phyloP scores from a whole-genome alignment of 2,329 filamentous ascomycete genomes.

The Microcyclospora pomicola region DNA sequence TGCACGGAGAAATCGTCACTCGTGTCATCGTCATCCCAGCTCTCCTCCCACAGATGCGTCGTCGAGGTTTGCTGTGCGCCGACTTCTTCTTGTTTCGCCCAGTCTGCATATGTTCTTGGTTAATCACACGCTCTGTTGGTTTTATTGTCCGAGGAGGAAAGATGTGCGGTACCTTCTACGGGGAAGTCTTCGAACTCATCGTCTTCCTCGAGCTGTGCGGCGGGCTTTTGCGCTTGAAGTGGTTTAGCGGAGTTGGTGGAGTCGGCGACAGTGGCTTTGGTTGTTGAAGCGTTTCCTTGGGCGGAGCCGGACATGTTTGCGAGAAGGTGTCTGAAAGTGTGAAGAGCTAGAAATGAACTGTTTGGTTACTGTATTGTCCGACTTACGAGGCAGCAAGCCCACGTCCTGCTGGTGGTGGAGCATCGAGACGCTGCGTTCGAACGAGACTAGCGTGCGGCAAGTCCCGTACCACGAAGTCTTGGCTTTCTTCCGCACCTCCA shows the following conservation, averaged over 20 bases:
- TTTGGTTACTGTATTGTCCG: too few relatives aligned
- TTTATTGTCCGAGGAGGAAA: background rate
- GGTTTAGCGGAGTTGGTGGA: slow-evolving; percentile 30
- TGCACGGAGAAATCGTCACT: slow-evolving; percentile 93
- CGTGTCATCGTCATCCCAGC: slow-evolving; percentile 97
- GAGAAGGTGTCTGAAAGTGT: too few relatives aligned
- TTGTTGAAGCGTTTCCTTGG: slow-evolving; percentile 25
- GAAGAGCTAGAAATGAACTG: too few relatives aligned
- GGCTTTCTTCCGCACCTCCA: too few relatives aligned
- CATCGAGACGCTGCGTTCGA: too few relatives aligned
- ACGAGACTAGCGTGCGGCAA: too few relatives aligned
- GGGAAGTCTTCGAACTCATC: slow-evolving; percentile 99
- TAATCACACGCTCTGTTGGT: background rate
- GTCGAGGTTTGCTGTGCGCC: slow-evolving; percentile 42
- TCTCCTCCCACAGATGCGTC: slow-evolving; percentile 93
- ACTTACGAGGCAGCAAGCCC: too few relatives aligned
- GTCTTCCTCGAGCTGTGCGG: slow-evolving; percentile 74
- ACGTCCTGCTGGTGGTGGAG: too few relatives aligned
- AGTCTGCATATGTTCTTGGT: slow-evolving; percentile 46
- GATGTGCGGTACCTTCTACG: slow-evolving; percentile 56
- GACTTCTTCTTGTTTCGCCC: slow-evolving; percentile 77
- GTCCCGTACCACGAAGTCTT: too few relatives aligned
- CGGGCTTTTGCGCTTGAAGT: slow-evolving; percentile 46
- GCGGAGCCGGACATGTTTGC: slow-evolving; percentile 34
- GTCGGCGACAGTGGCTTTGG: slow-evolving; percentile 29